phyloP scores from a whole-genome alignment of 2,329 filamentous ascomycete genomes.

The Aureobasidium lini region DNA sequence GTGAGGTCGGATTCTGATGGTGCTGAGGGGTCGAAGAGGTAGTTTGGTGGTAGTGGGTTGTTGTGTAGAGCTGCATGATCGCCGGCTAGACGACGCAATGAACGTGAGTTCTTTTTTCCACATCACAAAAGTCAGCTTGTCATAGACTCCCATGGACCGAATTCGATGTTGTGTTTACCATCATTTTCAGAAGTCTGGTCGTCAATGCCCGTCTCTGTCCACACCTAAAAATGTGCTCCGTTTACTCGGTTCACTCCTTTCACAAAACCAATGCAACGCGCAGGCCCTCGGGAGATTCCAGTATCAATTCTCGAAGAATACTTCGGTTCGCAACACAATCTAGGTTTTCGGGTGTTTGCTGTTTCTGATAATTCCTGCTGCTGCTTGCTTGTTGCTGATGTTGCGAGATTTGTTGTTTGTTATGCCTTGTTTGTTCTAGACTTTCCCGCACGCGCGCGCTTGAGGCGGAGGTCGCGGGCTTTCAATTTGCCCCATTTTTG shows the following conservation, averaged over 20 bases:
- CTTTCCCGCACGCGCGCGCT: background rate
- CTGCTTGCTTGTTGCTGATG: background rate
- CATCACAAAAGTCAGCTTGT: background rate
- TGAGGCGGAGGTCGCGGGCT: background rate
- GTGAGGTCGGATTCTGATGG: slow-evolving; percentile 46
- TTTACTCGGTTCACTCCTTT: too few species aligned
- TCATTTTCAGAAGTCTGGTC: background rate
- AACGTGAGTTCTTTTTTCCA: slow-evolving; percentile 36
- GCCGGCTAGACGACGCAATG: slow-evolving; percentile 50
- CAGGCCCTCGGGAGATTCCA: too few species aligned
- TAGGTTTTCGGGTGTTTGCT: background rate
- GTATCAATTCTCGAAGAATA: background rate
- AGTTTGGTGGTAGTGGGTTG: slow-evolving; percentile 52
- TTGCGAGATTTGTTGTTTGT: slow-evolving; percentile 3
- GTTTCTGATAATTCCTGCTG: background rate
- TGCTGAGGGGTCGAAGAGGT: slow-evolving; percentile 44
- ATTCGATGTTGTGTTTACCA: background rate
- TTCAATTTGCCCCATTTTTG: background rate
- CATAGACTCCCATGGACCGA: background rate
- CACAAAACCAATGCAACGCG: too few species aligned
- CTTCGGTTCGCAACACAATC: background rate
- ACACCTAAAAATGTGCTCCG: background rate
- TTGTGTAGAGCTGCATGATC: slow-evolving; percentile 53
- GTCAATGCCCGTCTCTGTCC: background rate
- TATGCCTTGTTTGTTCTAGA: background rate